Evolutionary conservation across 495 filamentous ascomycete genomes (phyloP), one percentile per base, ranked within the genome.

Genomic region (Hapsidospora chrysogenum): DNA sequence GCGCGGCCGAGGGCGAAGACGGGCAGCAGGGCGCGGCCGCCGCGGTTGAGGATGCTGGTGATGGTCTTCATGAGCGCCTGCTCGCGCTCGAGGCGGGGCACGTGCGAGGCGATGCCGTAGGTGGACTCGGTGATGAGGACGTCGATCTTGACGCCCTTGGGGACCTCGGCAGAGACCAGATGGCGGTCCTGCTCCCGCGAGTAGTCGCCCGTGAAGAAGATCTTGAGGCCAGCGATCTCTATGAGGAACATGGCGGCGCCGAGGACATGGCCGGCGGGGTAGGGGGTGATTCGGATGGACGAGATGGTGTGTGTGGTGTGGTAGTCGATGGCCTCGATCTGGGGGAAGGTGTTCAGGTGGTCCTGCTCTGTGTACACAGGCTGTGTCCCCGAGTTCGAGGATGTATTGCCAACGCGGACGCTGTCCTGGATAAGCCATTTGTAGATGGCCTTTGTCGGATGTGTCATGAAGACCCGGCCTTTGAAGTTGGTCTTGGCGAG

Each of bases 161-260:
- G 89, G 0, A 93, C 80, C 42, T 81, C 69, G 9, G 89, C 89
- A 0, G 89, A 85, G 30, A 96, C 82, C 20, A 97, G 60, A 73
- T 97, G 89, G 11, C 89, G 70, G 51, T 97, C 87, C 39, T 85
- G 75, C 50, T 97, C 89, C 23, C 87, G 70, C 14, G 84, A 92
- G 53, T 96, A 97, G 53, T 97, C 89, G 21, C 89, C 89, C 0
- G 89, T 97, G 57, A 97, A 97, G 33, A 97, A 69, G 35, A 94
- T 87, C 41, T 92, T 93, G 29, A 97, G 66, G 1, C 87, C 89
- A 4, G 86, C 87, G 45, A 97, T 96, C 43, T 93, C 85, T 40
- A 97, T 78, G 30, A 94, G 63, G 50, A 92, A 97, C 89, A 97
- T 97, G 34, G 89, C 89, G 13, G 86, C 89, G n/a, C 89, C 89